Base-by-base conservation (phyloP, 106 monocot genomes). In the Dioscorea zingiberensis region DNA sequence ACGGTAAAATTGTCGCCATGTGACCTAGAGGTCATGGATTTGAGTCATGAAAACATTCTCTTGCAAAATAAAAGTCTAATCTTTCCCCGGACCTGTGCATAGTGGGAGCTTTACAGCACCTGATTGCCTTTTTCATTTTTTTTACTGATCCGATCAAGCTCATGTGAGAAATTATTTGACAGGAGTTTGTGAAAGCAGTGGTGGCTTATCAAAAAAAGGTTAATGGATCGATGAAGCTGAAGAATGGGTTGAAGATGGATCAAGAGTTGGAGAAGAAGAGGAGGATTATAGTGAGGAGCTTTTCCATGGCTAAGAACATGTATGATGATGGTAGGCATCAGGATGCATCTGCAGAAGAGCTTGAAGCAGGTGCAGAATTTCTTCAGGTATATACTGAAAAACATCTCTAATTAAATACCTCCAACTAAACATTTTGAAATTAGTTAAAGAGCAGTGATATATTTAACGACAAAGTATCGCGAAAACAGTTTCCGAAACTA, bases 121-220 rank as follows among this genome's bases (percentile, higher is more conserved):
- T n/a, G n/a, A n/a, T n/a, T n/a, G n/a, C n/a, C n/a, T n/a, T n/a
- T n/a, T n/a, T n/a, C n/a, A n/a, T n/a, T 38, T 8, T 38, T 8
- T 38, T 46, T 24, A 16, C n/a, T 53, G 15, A 25, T 32, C 28
- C 13, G 23, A 1, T 47, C 15, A 46, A 44, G n/a, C 8, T 22
- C 38, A 2, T 6, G 38, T 38, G 38, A 38, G 38, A 10, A 38
- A 21, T 19, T 48, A 21, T 69, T 46, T 30, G 25, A 12, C 22
- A 94, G 95, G 91, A 88, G 54, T 97, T 97, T 55, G 91, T 83
- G 27, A 84, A 80, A 59, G 91, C 95, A 7, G 95, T 92, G 53
- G 75, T 75, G 15, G 79, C 91, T 5, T 97, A 97, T 47, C 85
- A 84, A 63, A 88, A 79, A 73, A 97, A 85, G 73, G 79, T 82